Evolutionary conservation across 768 basidiomycete genomes (phyloP).

Genomic region (Auricularia cornea): DNA sequence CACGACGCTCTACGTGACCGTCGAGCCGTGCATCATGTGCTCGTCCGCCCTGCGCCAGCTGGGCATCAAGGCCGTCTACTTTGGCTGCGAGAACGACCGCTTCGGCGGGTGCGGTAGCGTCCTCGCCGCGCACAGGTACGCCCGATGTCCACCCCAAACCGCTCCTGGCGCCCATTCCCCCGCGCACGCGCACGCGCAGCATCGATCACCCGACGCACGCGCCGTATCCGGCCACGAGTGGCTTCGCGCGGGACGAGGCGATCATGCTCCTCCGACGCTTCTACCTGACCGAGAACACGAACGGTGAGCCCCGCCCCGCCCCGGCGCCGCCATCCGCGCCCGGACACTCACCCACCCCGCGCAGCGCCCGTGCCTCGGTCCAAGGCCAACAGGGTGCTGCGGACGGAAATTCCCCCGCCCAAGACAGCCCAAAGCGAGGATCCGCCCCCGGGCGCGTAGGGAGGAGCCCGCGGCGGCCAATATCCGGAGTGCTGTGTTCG

Average conservation of each 20-base stretch:
- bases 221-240: slow-evolving; percentile 64
- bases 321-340: slow-evolving; percentile 4
- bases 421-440: background rate
- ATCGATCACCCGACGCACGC: slow-evolving; percentile 66
- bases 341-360: slow-evolving; percentile 3
- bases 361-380: slow-evolving; percentile 85
- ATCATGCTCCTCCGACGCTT: slow-evolving; percentile 82
- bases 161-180: background rate
- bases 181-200: slow-evolving; percentile 27
- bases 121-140: slow-evolving; percentile 74
- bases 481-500: too few species aligned
- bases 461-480: background rate
- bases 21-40: slow-evolving; percentile 99
- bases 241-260: slow-evolving; percentile 72
- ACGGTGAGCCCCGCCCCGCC: slow-evolving; percentile 47
- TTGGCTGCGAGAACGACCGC: slow-evolving; percentile 90
- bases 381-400: slow-evolving; percentile 76
- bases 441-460: background rate
- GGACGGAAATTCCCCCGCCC: slow-evolving; percentile 55
- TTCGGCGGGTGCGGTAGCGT: slow-evolving; percentile 98
- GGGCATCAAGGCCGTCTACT: slow-evolving; percentile 83
- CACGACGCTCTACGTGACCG: slow-evolving; percentile 92
- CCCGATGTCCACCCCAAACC: slow-evolving; percentile 6
- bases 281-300: slow-evolving; percentile 88
- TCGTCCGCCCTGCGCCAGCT: slow-evolving; percentile 90